A percentile compares a stretch with the other conserved stretches of the same genome.
Conservation (phyloP, 2,329 filamentous ascomycete genomes). For the Neocatenulostroma microsporum region DNA sequence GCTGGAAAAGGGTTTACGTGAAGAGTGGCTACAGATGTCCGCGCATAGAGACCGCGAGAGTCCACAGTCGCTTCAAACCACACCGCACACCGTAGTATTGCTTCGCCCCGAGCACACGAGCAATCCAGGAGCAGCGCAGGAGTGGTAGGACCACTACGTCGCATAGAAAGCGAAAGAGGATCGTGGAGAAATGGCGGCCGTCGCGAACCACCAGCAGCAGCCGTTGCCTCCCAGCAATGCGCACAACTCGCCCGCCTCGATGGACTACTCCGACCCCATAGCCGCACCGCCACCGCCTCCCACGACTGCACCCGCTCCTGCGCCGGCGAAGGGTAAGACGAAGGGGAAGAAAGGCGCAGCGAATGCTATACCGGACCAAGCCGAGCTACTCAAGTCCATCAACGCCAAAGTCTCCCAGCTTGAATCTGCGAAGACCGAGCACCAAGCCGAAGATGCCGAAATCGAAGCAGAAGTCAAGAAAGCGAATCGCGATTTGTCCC, state of each 20-base stretch:
- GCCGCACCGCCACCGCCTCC: constrained; percentile 29
- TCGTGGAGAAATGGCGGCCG: constrained; percentile 32
- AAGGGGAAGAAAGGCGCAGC: constrained; percentile 46
- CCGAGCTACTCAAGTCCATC: constrained; percentile 83
- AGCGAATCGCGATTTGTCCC: constrained; percentile 82
- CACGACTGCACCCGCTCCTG: constrained; percentile 41
- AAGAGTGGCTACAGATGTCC: too few relatives aligned
- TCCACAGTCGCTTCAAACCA: too few relatives aligned
- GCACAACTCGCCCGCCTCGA: constrained; percentile 24
- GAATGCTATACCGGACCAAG: constrained; percentile 64
- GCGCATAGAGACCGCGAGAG: too few relatives aligned
- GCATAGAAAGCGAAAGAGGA: too few relatives aligned
- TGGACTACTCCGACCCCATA: constrained; percentile 24
- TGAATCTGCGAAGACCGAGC: constrained; percentile 84
- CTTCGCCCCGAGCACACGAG: too few relatives aligned
- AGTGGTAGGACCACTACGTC: too few relatives aligned
- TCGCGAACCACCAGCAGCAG: constrained; percentile 25
- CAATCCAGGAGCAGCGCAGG: too few relatives aligned
- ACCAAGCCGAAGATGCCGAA: constrained; percentile 92
- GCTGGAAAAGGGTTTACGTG: too few relatives aligned
- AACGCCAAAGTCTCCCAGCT: constrained; percentile 91
- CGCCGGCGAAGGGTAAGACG: constrained; percentile 66
- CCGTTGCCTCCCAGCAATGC: constrained; percentile 18
- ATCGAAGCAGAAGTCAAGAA: constrained; percentile 94
- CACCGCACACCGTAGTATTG: too few relatives aligned